Evolutionary conservation across 805 yeast genomes (phyloP).

Genomic region (Metschnikowia arizonensis): DNA sequence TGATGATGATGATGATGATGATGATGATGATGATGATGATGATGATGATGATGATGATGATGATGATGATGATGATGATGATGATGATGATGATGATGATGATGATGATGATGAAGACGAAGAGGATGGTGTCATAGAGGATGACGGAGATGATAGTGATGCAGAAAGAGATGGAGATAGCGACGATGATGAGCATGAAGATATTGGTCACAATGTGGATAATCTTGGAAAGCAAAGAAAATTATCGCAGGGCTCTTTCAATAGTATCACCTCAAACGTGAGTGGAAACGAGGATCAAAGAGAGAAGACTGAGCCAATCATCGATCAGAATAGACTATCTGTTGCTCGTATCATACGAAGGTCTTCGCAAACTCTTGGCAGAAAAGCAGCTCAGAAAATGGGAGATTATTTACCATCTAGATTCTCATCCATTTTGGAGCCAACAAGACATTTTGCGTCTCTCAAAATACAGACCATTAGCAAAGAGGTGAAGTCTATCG

Average conservation of each 20-base stretch:
- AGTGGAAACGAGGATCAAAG: slow-evolving; percentile 20
- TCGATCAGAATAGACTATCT: slow-evolving; percentile 65
- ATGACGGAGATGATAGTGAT: slow-evolving; percentile 23
- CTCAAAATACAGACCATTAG: slow-evolving; percentile 54
- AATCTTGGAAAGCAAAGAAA: slow-evolving; percentile 29
- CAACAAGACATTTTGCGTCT: slow-evolving; percentile 87
- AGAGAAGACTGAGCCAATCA: slow-evolving; percentile 52
- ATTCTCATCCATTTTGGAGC: slow-evolving; percentile 79
- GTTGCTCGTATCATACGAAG: slow-evolving; percentile 73
- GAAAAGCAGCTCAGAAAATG: slow-evolving; percentile 81
- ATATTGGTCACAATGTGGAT: slow-evolving; percentile 19
- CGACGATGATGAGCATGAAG: slow-evolving; percentile 18
- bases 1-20: slow-evolving; percentile 21
- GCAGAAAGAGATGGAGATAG: slow-evolving; percentile 28
- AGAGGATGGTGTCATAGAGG: slow-evolving; percentile 19
- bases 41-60: slow-evolving; percentile 23
- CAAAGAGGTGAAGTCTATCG: slow-evolving; percentile 40
- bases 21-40: slow-evolving; percentile 12
- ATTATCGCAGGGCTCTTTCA: slow-evolving; percentile 36
- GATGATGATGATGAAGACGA: slow-evolving; percentile 21
- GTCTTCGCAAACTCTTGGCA: slow-evolving; percentile 72
- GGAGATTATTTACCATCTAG: slow-evolving; percentile 83
- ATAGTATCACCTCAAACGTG: slow-evolving; percentile 28
- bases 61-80: slow-evolving; percentile 21
- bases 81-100: slow-evolving; percentile 20